A percentile compares a stretch with the other conserved stretches of the same genome.
Conservation (phyloP, 2,329 filamentous ascomycete species). For the Calonectria pteridis region DNA sequence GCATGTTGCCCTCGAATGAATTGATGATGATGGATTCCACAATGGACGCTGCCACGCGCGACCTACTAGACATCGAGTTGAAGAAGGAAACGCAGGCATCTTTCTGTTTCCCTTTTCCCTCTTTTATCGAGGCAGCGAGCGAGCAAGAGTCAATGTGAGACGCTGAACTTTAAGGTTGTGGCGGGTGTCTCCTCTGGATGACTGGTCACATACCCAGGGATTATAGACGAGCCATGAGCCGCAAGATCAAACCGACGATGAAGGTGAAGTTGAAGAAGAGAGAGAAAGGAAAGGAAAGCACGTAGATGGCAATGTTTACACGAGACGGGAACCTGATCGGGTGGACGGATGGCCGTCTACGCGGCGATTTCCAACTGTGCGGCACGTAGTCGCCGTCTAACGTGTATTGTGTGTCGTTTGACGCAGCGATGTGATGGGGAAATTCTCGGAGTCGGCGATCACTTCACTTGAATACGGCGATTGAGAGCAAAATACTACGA, state of each 20-base stretch:
- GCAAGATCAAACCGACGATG: not conserved
- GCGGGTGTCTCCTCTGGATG: not conserved
- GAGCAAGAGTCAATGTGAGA: not conserved
- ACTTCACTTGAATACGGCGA: not conserved
- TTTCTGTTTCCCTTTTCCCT: not conserved
- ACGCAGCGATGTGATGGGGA: slow-evolving; percentile 14
- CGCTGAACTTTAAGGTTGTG: not conserved
- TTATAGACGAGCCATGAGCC: not conserved
- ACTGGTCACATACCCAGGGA: not conserved
- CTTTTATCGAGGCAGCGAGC: not conserved
- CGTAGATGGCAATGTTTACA: not conserved
- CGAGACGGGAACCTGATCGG: not conserved
- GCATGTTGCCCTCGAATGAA: slow-evolving; percentile 22
- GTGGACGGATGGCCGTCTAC: not conserved
- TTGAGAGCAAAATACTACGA: not conserved
- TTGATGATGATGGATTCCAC: slow-evolving; percentile 22
- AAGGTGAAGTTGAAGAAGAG: not conserved
- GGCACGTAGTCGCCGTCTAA: not conserved
- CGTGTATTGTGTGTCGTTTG: slow-evolving; percentile 10
- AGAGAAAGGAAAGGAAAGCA: too few relatives aligned
- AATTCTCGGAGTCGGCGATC: slow-evolving; percentile 18
- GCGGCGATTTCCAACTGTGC: not conserved
- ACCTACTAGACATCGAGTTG: slow-evolving; percentile 28
- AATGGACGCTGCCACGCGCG: slow-evolving; percentile 27
- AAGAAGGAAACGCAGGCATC: slow-evolving; percentile 33